These are phyloP conservation scores for Heritiera littoralis DNA, from an alignment of 345 rosid genomes.

Conservation along the genomic window DNA sequence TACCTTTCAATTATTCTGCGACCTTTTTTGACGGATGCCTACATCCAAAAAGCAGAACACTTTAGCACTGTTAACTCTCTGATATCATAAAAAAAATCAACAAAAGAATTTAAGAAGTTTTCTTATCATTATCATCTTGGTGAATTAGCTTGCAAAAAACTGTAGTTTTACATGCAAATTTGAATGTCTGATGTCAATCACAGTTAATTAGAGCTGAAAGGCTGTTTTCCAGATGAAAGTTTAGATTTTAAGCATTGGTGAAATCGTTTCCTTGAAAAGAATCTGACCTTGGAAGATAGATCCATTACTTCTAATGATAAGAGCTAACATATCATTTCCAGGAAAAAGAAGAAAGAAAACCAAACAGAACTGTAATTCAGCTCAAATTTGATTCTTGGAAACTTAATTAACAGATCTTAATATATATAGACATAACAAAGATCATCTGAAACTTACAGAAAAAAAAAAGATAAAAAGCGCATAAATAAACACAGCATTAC, in stretches of 20 bases:
- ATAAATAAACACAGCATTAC: not conserved
- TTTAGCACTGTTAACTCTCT: not conserved
- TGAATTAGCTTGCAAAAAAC: not conserved
- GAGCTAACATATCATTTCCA: not conserved
- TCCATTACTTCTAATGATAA: not conserved
- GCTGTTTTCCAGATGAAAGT: not conserved
- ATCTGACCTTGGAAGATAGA: not conserved
- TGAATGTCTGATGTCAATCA: not conserved
- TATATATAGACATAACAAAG: not conserved
- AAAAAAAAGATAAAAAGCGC: no score
- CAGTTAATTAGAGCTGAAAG: not conserved
- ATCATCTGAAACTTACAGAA: not conserved
- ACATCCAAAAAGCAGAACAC: not conserved
- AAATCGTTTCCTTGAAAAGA: not conserved
- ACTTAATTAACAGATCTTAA: not conserved
- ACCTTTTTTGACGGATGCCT: not conserved
- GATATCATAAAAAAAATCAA: not conserved
- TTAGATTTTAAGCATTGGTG: not conserved
- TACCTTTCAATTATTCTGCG: not conserved
- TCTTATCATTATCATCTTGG: not conserved
- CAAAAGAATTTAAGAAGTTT: not conserved
- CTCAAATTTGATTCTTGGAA: not conserved
- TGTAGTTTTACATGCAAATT: not conserved
- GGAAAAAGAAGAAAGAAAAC: not conserved
- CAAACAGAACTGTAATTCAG: not conserved